Evolutionary conservation across 148 eudicot species (phyloP).

Genomic region (Cornus suecica): DNA sequence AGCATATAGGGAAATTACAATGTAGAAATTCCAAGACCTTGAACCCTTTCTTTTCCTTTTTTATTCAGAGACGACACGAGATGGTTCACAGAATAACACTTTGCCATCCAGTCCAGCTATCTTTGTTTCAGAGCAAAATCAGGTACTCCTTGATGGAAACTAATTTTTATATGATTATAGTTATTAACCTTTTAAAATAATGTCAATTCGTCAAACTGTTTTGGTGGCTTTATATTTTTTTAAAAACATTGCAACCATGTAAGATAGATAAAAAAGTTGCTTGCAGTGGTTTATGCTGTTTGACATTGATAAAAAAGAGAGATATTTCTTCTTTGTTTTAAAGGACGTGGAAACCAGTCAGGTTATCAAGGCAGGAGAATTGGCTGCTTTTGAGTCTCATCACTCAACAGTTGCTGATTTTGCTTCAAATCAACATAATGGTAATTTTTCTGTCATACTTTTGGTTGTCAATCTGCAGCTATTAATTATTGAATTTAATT

Average conservation of each 20-base stretch:
- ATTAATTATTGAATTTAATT: neutral
- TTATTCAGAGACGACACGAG: slow-evolving; percentile 15
- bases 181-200: neutral
- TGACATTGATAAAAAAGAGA: slow-evolving; percentile 9
- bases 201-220: neutral
- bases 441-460: slow-evolving; percentile 15
- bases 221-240: neutral
- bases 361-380: slow-evolving; percentile 12
- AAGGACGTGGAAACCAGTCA: slow-evolving; percentile 23
- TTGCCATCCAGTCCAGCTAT: slow-evolving; percentile 8
- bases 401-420: slow-evolving; percentile 12
- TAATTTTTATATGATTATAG: neutral
- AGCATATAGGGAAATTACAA: neutral
- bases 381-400: slow-evolving; percentile 4
- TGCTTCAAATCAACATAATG: slow-evolving; percentile 15
- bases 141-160: slow-evolving; percentile 20
- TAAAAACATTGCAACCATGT: neutral
- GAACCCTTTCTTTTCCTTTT: neutral
- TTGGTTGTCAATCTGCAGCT: neutral
- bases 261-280: neutral
- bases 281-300: slow-evolving; percentile 9
- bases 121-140: slow-evolving; percentile 12
- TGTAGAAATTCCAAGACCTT: neutral
- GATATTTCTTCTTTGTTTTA: neutral
- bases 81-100: slow-evolving; percentile 7